A percentile compares a stretch with the other conserved stretches of the same genome.
These are phyloP conservation scores for Scytalidium sp. DNA, from an alignment of 2,329 filamentous ascomycete genomes.

Conservation along the genomic window DNA sequence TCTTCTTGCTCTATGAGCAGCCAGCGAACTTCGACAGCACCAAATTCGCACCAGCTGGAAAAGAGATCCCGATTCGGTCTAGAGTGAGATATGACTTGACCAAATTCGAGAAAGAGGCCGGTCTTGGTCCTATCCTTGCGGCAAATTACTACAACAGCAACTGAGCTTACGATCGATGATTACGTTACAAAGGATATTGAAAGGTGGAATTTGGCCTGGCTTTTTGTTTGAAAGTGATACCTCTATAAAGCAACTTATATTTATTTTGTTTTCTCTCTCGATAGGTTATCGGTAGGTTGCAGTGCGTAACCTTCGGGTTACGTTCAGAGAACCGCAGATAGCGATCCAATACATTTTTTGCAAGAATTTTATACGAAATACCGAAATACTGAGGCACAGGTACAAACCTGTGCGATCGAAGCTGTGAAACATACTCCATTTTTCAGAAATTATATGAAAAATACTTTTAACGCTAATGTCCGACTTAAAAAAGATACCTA, in stretches of 20 bases:
- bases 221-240: background rate
- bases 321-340: no score
- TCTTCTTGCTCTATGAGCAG: constrained; percentile 47
- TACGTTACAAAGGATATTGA: background rate
- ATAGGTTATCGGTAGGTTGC: background rate
- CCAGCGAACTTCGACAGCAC: constrained; percentile 33
- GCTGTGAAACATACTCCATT: no score
- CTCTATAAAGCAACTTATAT: background rate
- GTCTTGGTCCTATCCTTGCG: constrained; percentile 30
- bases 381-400: no score
- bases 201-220: background rate
- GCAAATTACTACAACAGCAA: constrained; percentile 29
- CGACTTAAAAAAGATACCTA: background rate
- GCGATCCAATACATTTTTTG: no score
- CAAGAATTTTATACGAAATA: no score
- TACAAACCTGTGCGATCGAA: no score
- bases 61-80: constrained; percentile 28
- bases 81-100: constrained; percentile 42
- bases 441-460: no score
- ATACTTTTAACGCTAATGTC: background rate
- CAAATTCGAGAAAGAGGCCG: constrained; percentile 31
- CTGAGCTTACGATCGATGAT: no score
- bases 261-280: background rate
- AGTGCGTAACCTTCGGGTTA: background rate
- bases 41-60: constrained; percentile 30